A percentile compares a stretch with the other conserved stretches of the same genome.
These are phyloP conservation scores for Pichia sp. DNA, from an alignment of 1,139 yeast genomes.

Conservation along the genomic window DNA sequence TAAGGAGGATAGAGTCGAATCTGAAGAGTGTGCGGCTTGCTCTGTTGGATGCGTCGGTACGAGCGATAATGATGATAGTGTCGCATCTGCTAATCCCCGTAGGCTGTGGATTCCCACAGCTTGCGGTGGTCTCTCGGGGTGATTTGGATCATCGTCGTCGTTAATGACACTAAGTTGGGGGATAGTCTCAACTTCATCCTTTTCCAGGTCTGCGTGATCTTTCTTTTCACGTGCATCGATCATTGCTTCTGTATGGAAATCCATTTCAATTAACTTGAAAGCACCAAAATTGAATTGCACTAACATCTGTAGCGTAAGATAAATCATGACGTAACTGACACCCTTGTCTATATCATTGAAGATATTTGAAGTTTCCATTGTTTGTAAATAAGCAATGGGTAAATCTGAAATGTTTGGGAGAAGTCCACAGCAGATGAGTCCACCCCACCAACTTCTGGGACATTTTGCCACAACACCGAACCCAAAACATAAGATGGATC, in stretches of 20 bases:
- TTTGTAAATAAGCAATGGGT: constrained; percentile 83
- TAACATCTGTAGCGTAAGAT: constrained; percentile 62
- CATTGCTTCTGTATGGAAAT: constrained; percentile 2
- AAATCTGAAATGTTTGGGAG: constrained; percentile 79
- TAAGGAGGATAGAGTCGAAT: too few relatives aligned
- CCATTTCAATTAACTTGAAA: constrained; percentile 50
- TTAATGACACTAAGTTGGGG: too few relatives aligned
- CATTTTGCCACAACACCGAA: constrained; percentile 22
- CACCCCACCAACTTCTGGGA: constrained; percentile 78
- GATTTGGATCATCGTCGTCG: too few relatives aligned
- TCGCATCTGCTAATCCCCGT: too few relatives aligned
- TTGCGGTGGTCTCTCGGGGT: too few relatives aligned
- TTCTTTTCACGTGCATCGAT: background rate
- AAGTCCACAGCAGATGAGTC: constrained; percentile 65
- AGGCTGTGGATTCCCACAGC: too few relatives aligned
- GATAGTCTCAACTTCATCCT: background rate
- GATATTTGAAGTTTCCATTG: constrained; percentile 48
- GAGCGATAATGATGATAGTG: too few relatives aligned
- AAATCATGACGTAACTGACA: constrained; percentile 79
- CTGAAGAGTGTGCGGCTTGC: too few relatives aligned
- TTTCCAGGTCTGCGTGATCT: background rate
- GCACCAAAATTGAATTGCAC: constrained; percentile 75
- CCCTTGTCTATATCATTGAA: constrained; percentile 71
- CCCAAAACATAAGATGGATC: constrained; percentile 7
- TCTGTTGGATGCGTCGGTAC: too few relatives aligned